Conservation (phyloP, 306 rosid species). For the Hippophae rhamnoides region DNA sequence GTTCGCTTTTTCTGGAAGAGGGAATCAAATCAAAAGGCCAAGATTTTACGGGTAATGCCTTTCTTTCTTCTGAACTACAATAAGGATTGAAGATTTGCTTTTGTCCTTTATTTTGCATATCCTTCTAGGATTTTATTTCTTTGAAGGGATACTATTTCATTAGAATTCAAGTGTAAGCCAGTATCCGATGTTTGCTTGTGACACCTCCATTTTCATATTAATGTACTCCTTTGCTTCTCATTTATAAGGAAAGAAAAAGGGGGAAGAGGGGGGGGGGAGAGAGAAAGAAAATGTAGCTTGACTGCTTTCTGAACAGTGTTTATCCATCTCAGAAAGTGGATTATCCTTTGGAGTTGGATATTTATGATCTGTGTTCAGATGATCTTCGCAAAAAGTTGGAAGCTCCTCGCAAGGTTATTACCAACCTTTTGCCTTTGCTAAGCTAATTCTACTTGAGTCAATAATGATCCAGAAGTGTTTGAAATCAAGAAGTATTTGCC, state of each 20-base stretch:
- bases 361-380: conserved; percentile 88
- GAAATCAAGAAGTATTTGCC: too few species aligned
- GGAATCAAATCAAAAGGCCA: conserved; percentile 97
- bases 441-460: too few species aligned
- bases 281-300: too few species aligned
- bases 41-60: conserved; percentile 80
- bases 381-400: conserved; percentile 76
- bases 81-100: not conserved
- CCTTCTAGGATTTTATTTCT: not conserved
- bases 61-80: not conserved
- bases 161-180: not conserved
- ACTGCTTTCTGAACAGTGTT: conserved; percentile 9
- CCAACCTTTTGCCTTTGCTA: conserved; percentile 10
- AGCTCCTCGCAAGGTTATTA: conserved; percentile 71
- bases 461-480: too few species aligned
- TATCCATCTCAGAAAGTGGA: conserved; percentile 80
- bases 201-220: not conserved
- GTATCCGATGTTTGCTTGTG: too few species aligned
- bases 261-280: too few species aligned
- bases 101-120: not conserved
- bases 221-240: too few species aligned
- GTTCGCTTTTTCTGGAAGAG: conserved; percentile 99
- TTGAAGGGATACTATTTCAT: not conserved
- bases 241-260: too few species aligned
- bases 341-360: conserved; percentile 90